Conservation (phyloP, 2,329 filamentous ascomycete species). For the Juglanconis juglandina region DNA sequence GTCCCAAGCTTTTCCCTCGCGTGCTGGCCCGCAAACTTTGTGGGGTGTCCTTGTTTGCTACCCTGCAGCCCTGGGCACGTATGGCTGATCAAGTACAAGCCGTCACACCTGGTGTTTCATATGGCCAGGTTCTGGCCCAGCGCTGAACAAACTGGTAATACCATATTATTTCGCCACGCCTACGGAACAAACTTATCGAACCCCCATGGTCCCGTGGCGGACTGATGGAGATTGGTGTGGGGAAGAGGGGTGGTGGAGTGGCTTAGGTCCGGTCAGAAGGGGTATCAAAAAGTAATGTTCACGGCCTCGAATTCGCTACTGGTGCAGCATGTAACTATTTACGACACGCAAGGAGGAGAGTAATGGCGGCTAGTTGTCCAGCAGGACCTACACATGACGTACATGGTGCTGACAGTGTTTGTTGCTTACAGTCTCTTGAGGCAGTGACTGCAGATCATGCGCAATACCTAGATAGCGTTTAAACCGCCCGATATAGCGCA, state of each 20-base stretch:
- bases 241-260: background rate
- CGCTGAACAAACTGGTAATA: too few species aligned
- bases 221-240: background rate
- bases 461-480: background rate
- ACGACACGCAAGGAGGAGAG: too few species aligned
- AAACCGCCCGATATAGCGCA: background rate
- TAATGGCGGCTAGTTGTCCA: background rate
- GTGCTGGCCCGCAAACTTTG: background rate
- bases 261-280: background rate
- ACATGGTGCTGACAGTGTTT: background rate
- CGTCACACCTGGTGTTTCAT: conserved; percentile 16
- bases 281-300: too few species aligned
- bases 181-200: background rate
- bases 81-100: conserved; percentile 15
- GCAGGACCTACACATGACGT: background rate
- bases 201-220: background rate
- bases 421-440: background rate
- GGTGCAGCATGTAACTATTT: too few species aligned
- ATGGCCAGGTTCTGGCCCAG: background rate
- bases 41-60: background rate
- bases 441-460: background rate
- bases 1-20: background rate
- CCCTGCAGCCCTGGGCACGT: conserved; percentile 3
- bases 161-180: too few species aligned
- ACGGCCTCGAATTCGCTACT: too few species aligned